Conservation (phyloP, 176 grass and related monocot genomes). For the Lolium perenne region DNA sequence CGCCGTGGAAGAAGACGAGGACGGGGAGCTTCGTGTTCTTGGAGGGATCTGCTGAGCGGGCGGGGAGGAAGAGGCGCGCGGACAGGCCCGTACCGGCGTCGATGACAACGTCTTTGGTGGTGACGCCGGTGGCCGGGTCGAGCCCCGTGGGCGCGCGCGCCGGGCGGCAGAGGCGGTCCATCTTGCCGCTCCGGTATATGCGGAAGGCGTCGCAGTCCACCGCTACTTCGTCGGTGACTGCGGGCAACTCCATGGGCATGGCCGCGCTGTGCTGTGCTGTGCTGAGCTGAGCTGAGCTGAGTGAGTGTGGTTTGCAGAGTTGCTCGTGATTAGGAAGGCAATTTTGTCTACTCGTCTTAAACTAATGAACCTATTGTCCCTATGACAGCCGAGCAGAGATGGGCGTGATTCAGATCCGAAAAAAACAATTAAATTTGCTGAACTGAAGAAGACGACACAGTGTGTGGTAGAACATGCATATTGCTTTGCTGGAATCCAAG, state of each 20-base stretch:
- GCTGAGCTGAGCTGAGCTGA: background rate
- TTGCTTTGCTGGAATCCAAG: too few relatives aligned
- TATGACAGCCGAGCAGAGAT: background rate
- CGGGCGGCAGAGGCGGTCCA: constrained; percentile 53
- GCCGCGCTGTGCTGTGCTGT: background rate
- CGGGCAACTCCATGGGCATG: constrained; percentile 10
- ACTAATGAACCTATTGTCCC: background rate
- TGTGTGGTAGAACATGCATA: background rate
- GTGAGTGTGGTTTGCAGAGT: background rate
- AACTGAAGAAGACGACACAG: too few relatives aligned
- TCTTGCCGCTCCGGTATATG: constrained; percentile 59
- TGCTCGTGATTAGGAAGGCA: background rate
- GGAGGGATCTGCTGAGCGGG: background rate
- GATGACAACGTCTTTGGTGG: constrained; percentile 64
- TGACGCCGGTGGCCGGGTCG: constrained; percentile 52
- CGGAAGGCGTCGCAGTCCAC: constrained; percentile 31
- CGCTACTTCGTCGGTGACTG: constrained; percentile 35
- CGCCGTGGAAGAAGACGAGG: constrained; percentile 72
- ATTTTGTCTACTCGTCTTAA: background rate
- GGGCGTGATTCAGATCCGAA: background rate
- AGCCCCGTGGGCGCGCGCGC: constrained; percentile 32
- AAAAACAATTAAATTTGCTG: background rate
- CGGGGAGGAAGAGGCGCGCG: constrained; percentile 58
- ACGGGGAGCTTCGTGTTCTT: constrained; percentile 54
- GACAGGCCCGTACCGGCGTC: constrained; percentile 40